Base-by-base conservation (phyloP, 306 rosid species). In the Styphnolobium japonicum region DNA sequence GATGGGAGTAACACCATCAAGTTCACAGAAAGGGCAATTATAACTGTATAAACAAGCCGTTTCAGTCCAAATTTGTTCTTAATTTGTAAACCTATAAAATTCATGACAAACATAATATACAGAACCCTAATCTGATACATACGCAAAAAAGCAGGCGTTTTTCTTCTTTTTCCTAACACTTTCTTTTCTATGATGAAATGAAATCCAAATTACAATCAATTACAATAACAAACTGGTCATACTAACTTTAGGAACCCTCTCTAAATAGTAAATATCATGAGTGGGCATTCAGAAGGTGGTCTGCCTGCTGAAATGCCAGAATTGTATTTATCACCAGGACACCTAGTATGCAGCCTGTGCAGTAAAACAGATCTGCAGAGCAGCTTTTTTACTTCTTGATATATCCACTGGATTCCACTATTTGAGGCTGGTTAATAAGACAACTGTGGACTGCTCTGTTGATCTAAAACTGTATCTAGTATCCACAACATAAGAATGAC, bases 311-410 rank as follows among this genome's bases (percentile, higher is more conserved):
- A 70, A 31, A 80, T 23, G 49, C 65, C 66, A 75, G 53, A 71
- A 85, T 73, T 77, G 63, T 56, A 70, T 72, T 68, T 58, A 66
- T 84, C 81, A 64, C n/a, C n/a, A n/a, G n/a, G n/a, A n/a, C n/a
- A n/a, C 86, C 89, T 61, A 75, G 77, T 27, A 78, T 80, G 83
- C 69, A 55, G 69, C 88, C 79, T 52, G 36, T 75, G 80, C 56
- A 82, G 82, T 68, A 87, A 86, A 88, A 81, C 86, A 83, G 80
- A 63, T 36, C 46, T 76, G 73, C 73, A 60, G 22, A 69, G 52
- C 45, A 76, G 52, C 63, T 71, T 21, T 55, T 27, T 63, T 45
- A 52, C 71, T 66, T 67, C 42, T 43, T 67, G 51, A 64, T 40
- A 66, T 36, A 57, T 74, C 51, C 48, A 63, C 55, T 12, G 61